phyloP scores from a whole-genome alignment of 2,329 filamentous ascomycete species.

The Exophiala alcalophila region DNA sequence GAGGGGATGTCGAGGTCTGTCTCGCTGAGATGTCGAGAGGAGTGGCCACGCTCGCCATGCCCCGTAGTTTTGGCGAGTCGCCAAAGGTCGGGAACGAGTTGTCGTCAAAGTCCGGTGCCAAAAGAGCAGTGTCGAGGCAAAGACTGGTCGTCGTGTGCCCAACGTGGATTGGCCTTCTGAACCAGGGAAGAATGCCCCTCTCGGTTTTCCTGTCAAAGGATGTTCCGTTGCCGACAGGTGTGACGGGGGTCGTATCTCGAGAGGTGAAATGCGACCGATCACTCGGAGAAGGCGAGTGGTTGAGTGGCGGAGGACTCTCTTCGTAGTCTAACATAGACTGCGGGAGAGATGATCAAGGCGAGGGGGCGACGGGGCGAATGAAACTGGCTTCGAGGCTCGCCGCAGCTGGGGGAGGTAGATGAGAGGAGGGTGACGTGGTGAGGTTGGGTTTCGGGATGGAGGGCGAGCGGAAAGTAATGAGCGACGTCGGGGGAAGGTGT shows the following conservation, averaged over 20 bases:
- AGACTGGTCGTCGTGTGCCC: conserved; percentile 43
- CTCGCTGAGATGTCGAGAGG: conserved; percentile 61
- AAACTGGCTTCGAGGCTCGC: conserved; percentile 3
- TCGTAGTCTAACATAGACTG: conserved; percentile 52
- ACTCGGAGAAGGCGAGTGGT: conserved; percentile 50
- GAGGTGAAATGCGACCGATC: conserved; percentile 50
- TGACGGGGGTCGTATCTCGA: conserved; percentile 48
- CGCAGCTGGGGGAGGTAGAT: conserved; percentile 1
- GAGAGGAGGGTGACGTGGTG: conserved; percentile 10
- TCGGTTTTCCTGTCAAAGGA: conserved; percentile 42
- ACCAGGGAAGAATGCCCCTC: conserved; percentile 44
- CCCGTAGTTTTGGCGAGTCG: conserved; percentile 34
- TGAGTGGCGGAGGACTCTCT: conserved; percentile 51
- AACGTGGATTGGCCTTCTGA: conserved; percentile 39
- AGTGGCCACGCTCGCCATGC: conserved; percentile 47
- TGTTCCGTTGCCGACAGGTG: conserved; percentile 49
- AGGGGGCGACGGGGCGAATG: conserved; percentile 26
- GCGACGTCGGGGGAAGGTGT: conserved; percentile 8
- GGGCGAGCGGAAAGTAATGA: conserved; percentile 6
- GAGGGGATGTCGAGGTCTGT: conserved; percentile 58
- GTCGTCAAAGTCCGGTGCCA: conserved; percentile 38
- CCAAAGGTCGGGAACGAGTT: conserved; percentile 42
- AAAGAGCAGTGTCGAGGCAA: conserved; percentile 34
- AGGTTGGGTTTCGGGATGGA: conserved; percentile 2
- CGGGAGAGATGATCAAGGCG: neutral